Evolutionary conservation across 495 filamentous ascomycete genomes (phyloP).

Genomic region (Xylaria flabelliformis): DNA sequence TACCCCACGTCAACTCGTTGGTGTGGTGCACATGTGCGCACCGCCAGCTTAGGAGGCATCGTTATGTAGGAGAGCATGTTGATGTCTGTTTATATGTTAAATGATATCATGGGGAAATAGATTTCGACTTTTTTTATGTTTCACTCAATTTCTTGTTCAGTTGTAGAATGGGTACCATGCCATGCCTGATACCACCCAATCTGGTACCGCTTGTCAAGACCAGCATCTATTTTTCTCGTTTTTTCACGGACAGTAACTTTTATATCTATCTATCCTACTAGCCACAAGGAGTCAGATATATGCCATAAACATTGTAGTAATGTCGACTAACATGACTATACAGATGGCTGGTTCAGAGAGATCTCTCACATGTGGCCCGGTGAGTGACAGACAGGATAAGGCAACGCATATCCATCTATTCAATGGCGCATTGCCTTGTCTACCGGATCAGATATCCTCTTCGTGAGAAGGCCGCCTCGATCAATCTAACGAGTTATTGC

Average conservation of each 20-base stretch:
- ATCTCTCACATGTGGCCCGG: slow-evolving; percentile 97
- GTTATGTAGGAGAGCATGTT: neutral
- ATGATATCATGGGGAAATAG: neutral
- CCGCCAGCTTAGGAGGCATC: neutral
- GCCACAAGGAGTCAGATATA: neutral
- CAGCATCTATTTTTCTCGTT: neutral
- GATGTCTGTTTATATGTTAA: neutral
- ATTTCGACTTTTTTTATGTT: neutral
- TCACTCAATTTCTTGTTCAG: neutral
- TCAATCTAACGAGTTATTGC: slow-evolving; percentile 18
- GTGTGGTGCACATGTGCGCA: neutral
- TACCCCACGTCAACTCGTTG: slow-evolving; percentile 24
- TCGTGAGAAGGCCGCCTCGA: neutral
- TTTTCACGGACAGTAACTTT: neutral
- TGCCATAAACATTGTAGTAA: neutral
- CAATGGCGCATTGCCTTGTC: neutral
- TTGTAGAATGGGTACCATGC: neutral
- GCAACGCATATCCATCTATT: neutral
- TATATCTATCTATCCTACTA: neutral
- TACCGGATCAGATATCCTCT: neutral
- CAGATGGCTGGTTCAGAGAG: slow-evolving; percentile 99
- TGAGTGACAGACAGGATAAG: slow-evolving; percentile 37
- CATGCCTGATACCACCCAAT: neutral
- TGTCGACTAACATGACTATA: slow-evolving; percentile 28
- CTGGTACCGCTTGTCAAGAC: neutral